A percentile compares a stretch with the other conserved stretches of the same genome.
Evolutionary conservation across 1,284 basidiomycete species (phyloP).

Genomic region (Malassezia sympodialis): DNA sequence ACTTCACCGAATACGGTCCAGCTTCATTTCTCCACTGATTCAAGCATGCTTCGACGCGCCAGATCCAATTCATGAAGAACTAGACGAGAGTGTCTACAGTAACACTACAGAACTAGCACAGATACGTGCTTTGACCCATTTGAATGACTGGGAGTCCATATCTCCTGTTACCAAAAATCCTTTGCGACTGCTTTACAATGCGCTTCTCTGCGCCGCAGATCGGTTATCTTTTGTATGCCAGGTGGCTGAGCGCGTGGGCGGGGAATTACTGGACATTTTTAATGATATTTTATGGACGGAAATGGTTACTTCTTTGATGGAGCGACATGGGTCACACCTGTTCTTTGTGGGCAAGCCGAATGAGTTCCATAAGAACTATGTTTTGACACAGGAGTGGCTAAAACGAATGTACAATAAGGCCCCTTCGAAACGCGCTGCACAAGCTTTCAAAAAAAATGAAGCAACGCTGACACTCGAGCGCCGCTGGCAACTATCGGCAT

Average conservation of each 20-base stretch:
- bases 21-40: background rate
- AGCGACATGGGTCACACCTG: constrained; percentile 67
- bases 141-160: background rate
- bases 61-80: background rate
- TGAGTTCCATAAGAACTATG: constrained; percentile 71
- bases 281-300: constrained; percentile 75
- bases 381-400: constrained; percentile 73
- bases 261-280: constrained; percentile 22
- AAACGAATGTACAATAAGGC: constrained; percentile 69
- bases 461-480: constrained; percentile 65
- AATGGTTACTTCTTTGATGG: constrained; percentile 65
- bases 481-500: constrained; percentile 89
- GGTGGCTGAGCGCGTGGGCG: constrained; percentile 6
- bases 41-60: background rate
- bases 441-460: constrained; percentile 54
- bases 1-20: background rate
- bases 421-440: constrained; percentile 54
- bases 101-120: background rate
- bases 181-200: constrained; percentile 1
- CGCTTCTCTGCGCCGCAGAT: background rate
- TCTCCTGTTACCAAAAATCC: background rate
- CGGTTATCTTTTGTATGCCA: background rate
- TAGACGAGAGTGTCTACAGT: background rate
- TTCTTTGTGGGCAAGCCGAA: constrained; percentile 83
- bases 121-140: background rate